Conservation (phyloP, 495 filamentous ascomycete genomes). For the Cudoniella acicularis region DNA sequence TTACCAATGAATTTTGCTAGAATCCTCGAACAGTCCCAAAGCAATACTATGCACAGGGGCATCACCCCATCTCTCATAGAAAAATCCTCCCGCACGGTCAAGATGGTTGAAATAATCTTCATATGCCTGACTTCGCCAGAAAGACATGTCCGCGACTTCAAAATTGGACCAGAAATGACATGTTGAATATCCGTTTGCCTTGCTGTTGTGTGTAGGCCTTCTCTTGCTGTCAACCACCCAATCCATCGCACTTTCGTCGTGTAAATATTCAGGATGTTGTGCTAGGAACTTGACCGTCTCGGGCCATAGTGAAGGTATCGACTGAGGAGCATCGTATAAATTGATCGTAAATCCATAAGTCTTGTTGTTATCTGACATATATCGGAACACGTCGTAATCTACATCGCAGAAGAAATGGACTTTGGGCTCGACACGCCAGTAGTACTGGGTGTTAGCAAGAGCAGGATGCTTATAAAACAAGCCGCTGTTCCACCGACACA, state of each 20-base stretch:
- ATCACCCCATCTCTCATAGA: constrained; percentile 98
- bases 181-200: constrained; percentile 92
- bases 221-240: constrained; percentile 80
- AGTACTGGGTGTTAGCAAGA: constrained; percentile 76
- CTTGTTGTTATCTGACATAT: constrained; percentile 95
- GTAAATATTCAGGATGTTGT: constrained; percentile 76
- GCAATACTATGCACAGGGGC: constrained; percentile 96
- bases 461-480: constrained; percentile 97
- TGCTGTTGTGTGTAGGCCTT: constrained; percentile 73
- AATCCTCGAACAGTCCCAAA: constrained; percentile 89
- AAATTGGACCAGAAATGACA: constrained; percentile 99
- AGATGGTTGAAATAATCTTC: constrained; percentile 96
- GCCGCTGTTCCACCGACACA: constrained; percentile 99
- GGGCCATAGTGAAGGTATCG: constrained; percentile 90
- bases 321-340: constrained; percentile 85
- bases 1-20: constrained; percentile 90
- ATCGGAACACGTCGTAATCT: constrained; percentile 98
- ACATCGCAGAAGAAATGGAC: constrained; percentile 99
- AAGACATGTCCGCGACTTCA: constrained; percentile 91
- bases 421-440: constrained; percentile 99
- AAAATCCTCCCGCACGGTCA: constrained; percentile 93
- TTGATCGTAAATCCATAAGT: constrained; percentile 99
- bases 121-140: constrained; percentile 90
- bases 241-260: constrained; percentile 76
- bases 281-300: constrained; percentile 86